Evolutionary conservation across 345 rosid genomes (phyloP), one percentile per base, ranked within the genome.

Genomic region (Limnanthes douglasii): DNA sequence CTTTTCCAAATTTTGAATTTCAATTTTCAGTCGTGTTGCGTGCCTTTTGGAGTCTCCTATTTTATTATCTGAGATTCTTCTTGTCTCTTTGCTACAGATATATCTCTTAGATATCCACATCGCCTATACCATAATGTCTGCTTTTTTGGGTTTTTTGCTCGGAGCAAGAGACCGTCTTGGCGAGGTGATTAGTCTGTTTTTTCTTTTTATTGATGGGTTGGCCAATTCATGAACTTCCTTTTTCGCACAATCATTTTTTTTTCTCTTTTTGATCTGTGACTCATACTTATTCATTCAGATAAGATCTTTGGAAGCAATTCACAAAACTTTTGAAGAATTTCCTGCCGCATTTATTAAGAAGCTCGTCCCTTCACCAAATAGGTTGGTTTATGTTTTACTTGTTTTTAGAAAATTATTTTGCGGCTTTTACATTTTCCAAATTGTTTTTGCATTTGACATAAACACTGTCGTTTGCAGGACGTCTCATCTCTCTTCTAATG

Each of bases 151-250:
- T 38, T 90, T 90, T 59, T 65, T 90, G 66, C 84, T 84, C 22
- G 98, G 98, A 48, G 98, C 98, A 18, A 70, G 92, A 62, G 98
- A 77, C 64, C 98, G 74, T 41, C 84, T 90, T 39, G 98, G 98
- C 13, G 98, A 90, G 80, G 97, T 83, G 56, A 49, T 60, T 57
- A 17, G 11, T 25, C 45, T 45, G 32, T 41, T 3, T 14, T 11
- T 4, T 9, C 15, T 12, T 6, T 41, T 8, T 41, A 7, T n/a
- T n/a, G n/a, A n/a, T n/a, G n/a, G n/a, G n/a, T n/a, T n/a, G n/a
- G n/a, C n/a, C n/a, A n/a, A n/a, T 23, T 40, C 20, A 27, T 48
- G 18, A 3, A 27, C 28, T 18, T 26, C 36, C 29, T 25, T n/a
- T 30, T 48, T 23, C 22, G 13, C 34, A 23, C 18, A 32, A 30